These are phyloP conservation scores for Cladosporium sphaerospermum DNA, from an alignment of 2,329 filamentous ascomycete genomes.

Conservation along the genomic window DNA sequence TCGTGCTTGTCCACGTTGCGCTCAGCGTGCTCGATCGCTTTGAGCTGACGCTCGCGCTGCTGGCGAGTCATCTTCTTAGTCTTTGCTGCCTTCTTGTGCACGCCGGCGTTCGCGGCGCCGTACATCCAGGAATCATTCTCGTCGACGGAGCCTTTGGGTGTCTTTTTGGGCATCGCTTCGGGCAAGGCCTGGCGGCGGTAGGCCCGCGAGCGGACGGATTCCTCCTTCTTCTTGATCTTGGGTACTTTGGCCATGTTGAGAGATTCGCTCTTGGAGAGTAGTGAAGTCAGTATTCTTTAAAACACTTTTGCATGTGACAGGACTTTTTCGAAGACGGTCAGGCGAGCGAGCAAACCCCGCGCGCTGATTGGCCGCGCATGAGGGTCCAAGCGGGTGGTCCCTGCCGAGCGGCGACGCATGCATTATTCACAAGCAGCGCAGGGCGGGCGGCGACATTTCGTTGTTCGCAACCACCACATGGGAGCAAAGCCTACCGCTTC, in stretches of 20 bases:
- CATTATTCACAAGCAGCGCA: not conserved
- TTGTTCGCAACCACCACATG: slow-evolving; percentile 1
- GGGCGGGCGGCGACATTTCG: not conserved
- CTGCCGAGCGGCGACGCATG: not conserved
- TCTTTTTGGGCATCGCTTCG: slow-evolving; percentile 36
- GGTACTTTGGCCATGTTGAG: slow-evolving; percentile 39
- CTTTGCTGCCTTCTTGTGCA: slow-evolving; percentile 59
- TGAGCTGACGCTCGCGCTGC: slow-evolving; percentile 49
- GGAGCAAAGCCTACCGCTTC: slow-evolving; percentile 18
- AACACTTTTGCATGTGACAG: not conserved
- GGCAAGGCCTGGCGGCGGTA: slow-evolving; percentile 67
- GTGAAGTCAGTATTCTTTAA: not conserved
- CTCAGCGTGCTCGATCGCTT: slow-evolving; percentile 51
- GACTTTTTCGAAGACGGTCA: not conserved
- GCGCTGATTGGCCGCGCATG: not conserved
- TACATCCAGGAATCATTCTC: slow-evolving; percentile 59
- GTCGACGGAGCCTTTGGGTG: slow-evolving; percentile 41
- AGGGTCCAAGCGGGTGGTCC: not conserved
- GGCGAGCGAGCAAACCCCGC: not conserved
- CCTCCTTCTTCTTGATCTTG: slow-evolving; percentile 45
- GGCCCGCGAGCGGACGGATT: slow-evolving; percentile 66
- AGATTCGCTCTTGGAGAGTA: not conserved
- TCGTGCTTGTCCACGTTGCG: slow-evolving; percentile 49
- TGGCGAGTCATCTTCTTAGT: slow-evolving; percentile 47
- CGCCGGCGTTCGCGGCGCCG: slow-evolving; percentile 61